A percentile compares a stretch with the other conserved stretches of the same genome.
These are phyloP conservation scores for Dendrocalamus latiflorus DNA, from an alignment of 202 grass and related monocot genomes.

Conservation along the genomic window DNA sequence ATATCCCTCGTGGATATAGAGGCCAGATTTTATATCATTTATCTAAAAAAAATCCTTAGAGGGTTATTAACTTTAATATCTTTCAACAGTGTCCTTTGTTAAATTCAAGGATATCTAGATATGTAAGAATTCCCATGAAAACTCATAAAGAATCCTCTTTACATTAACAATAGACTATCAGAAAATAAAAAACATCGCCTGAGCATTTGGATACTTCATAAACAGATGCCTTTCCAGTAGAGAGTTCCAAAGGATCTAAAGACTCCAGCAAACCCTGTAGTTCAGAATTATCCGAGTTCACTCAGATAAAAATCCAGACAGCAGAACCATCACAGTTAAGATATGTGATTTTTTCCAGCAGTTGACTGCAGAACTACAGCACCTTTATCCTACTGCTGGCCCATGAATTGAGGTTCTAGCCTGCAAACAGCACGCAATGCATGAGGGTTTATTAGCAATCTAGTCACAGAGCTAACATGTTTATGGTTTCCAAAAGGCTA, in stretches of 20 bases:
- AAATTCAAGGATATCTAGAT: not conserved
- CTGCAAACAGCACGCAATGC: conserved; percentile 32
- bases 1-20: too few relatives aligned
- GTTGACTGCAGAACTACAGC: not conserved
- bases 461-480: not conserved
- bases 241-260: conserved; percentile 59
- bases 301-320: not conserved
- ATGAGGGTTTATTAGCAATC: not conserved
- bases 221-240: conserved; percentile 66
- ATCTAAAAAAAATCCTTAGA: too few relatives aligned
- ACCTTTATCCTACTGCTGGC: conserved; percentile 83
- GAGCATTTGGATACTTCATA: conserved; percentile 80
- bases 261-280: conserved; percentile 68
- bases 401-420: conserved; percentile 95
- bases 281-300: not conserved
- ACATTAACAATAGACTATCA: not conserved
- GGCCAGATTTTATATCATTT: too few relatives aligned
- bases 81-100: not conserved
- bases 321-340: not conserved
- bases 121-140: not conserved
- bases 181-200: conserved; percentile 49
- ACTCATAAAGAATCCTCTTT: too few relatives aligned
- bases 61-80: not conserved
- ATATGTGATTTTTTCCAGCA: not conserved
- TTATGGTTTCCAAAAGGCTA: not conserved